A percentile compares a stretch with the other conserved stretches of the same genome.
Conservation (phyloP, 371 early-diverging fungal species). For the Mortierella polycephala region DNA sequence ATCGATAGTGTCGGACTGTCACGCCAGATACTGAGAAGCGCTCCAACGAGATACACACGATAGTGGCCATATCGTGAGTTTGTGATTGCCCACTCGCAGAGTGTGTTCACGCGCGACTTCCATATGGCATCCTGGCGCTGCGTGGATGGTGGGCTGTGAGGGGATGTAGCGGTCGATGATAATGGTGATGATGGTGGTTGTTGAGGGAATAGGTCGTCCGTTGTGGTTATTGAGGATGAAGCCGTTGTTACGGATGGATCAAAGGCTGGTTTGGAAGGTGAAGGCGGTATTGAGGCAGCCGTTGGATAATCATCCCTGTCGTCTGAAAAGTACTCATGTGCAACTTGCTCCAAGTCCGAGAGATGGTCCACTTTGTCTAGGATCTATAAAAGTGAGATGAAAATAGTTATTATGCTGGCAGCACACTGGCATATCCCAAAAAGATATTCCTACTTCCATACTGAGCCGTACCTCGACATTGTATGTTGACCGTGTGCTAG, state of each 20-base stretch:
- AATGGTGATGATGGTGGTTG: not conserved
- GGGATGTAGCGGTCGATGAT: not conserved
- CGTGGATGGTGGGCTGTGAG: slow-evolving; percentile 1
- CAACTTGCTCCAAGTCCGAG: slow-evolving; percentile 32
- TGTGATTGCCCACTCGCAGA: slow-evolving; percentile 73
- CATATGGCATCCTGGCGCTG: slow-evolving; percentile 23
- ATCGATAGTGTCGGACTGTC: slow-evolving; percentile 49
- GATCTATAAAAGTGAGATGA: slow-evolving; percentile 11
- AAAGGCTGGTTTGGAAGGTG: slow-evolving; percentile 45
- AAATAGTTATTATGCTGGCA: too few relatives aligned
- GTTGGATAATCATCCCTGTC: slow-evolving; percentile 4
- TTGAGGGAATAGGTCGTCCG: not conserved
- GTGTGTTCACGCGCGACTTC: slow-evolving; percentile 36
- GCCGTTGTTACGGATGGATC: slow-evolving; percentile 7
- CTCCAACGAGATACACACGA: slow-evolving; percentile 66
- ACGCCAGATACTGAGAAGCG: slow-evolving; percentile 63
- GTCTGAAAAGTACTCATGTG: slow-evolving; percentile 36
- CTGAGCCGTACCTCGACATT: slow-evolving; percentile 33
- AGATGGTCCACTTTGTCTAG: slow-evolving; percentile 36
- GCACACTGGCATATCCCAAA: not conserved
- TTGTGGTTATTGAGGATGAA: not conserved
- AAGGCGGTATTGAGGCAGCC: slow-evolving; percentile 50
- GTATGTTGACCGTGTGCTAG: slow-evolving; percentile 11
- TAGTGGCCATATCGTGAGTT: slow-evolving; percentile 66
- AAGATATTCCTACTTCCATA: not conserved